phyloP scores from a whole-genome alignment of 345 rosid species.

The Arabidopsis arenosa region DNA sequence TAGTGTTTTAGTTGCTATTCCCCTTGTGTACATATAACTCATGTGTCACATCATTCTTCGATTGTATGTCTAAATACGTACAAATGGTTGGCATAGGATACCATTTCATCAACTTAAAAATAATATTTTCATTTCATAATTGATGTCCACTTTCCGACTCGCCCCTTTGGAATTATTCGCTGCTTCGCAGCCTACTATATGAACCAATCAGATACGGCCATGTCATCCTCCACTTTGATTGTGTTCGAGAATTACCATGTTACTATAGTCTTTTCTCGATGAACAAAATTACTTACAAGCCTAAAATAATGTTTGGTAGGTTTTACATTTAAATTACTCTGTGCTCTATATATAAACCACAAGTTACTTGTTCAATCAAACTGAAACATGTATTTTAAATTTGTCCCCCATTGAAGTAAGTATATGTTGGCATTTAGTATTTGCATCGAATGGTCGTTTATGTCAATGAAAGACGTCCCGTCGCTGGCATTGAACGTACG shows the following conservation, averaged over 20 bases:
- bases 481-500: background rate
- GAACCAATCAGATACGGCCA: conserved; percentile 13
- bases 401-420: background rate
- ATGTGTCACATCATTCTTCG: conserved; percentile 39
- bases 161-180: conserved; percentile 18
- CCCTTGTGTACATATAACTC: no score
- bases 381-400: background rate
- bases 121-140: conserved; percentile 33
- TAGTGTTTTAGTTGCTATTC: no score
- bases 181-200: conserved; percentile 12
- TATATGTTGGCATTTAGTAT: background rate
- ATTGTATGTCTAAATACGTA: conserved; percentile 43
- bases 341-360: background rate
- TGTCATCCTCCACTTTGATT: conserved; percentile 36
- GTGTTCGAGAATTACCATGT: background rate
- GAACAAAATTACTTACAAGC: no score
- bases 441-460: background rate
- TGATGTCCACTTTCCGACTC: conserved; percentile 34
- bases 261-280: background rate
- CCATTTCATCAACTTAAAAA: conserved; percentile 34
- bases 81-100: conserved; percentile 46
- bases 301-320: no score
- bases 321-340: background rate
- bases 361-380: background rate
- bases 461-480: background rate